phyloP scores from a whole-genome alignment of 768 basidiomycete species.

The Kwoniella heveanensis region DNA sequence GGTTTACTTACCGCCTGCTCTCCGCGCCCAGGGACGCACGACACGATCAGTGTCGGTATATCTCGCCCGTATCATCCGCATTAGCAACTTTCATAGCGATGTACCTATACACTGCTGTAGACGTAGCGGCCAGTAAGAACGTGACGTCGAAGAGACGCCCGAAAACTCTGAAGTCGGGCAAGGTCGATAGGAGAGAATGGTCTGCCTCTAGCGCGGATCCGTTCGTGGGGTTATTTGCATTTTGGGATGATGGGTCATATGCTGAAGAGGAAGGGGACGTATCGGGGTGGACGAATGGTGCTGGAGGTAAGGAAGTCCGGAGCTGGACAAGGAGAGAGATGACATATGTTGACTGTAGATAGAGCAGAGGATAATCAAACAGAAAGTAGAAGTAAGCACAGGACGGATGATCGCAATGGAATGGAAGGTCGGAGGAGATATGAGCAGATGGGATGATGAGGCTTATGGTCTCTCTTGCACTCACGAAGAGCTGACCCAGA shows the following conservation, averaged over 20 bases:
- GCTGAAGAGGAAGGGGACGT: not conserved
- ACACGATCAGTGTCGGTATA: slow-evolving; percentile 24
- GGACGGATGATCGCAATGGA: too few species aligned
- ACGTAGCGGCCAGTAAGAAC: slow-evolving; percentile 44
- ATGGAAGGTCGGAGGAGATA: not conserved
- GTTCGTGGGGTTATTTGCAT: too few species aligned
- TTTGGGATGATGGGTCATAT: slow-evolving; percentile 2
- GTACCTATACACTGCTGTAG: slow-evolving; percentile 42
- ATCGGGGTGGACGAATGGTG: slow-evolving; percentile 3
- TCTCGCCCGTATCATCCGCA: slow-evolving; percentile 40
- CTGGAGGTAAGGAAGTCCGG: slow-evolving; percentile 48
- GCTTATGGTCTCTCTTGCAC: slow-evolving; percentile 8
- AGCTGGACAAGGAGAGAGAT: slow-evolving; percentile 55
- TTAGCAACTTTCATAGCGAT: slow-evolving; percentile 46
- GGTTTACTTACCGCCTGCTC: too few species aligned
- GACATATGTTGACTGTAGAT: slow-evolving; percentile 48
- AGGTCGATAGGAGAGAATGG: slow-evolving; percentile 45
- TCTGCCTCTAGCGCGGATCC: slow-evolving; percentile 17
- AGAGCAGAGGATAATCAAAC: not conserved
- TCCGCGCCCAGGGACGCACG: too few species aligned
- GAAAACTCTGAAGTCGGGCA: slow-evolving; percentile 54
- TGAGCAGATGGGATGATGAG: too few species aligned
- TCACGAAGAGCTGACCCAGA: slow-evolving; percentile 53
- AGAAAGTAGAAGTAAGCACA: too few species aligned
- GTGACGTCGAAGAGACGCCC: slow-evolving; percentile 53